Evolutionary conservation across 2,329 filamentous ascomycete genomes (phyloP), one percentile per base, ranked within the genome.

Genomic region (Zelopaecilomyces penicillatus): DNA sequence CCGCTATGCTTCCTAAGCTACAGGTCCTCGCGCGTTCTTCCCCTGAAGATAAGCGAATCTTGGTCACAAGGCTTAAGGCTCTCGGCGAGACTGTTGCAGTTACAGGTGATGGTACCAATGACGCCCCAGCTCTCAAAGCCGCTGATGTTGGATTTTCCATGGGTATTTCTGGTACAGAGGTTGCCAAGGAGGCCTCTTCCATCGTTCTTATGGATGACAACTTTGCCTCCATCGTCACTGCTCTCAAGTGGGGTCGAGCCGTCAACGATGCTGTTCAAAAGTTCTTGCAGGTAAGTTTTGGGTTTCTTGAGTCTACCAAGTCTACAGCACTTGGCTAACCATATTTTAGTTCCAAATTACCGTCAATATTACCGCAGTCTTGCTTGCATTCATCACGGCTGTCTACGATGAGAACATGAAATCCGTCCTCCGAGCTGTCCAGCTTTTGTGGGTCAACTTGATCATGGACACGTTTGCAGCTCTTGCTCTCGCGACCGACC

Each of bases 381-480:
- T 82, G 30, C 70, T 83, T 8, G 80, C 80, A 1, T 82, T 83
- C 44, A 67, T 83, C 49, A 79, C 79, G 2, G 76, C 80, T 4
- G 75, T 83, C 39, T 73, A 76, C 7, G 73, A 70, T 46, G 59
- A 67, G 5, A 65, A 74, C 10, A 73, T 75, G 63, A 62, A 70
- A 30, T 78, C 79, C 5, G 76, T 84, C 4, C 72, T 84, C 37
- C 81, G 76, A 1, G 79, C 81, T 1, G 78, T 83, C 1, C 80
- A 83, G 53, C 71, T 84, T 37, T 69, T 84, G 32, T 84, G 80
- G 80, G 77, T 83, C 42, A 83, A 83, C 56, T 64, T 84, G 39
- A 83, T 83, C 56, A 83, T 83, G 79, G 79, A 83, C 53, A 82
- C 80, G 6, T 81, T 83, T 49, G 80, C 80, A 2, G 80, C 80